A percentile compares a stretch with the other conserved stretches of the same genome.
phyloP scores from a whole-genome alignment of 768 basidiomycete genomes.

The Kwoniella newhampshirensis region DNA sequence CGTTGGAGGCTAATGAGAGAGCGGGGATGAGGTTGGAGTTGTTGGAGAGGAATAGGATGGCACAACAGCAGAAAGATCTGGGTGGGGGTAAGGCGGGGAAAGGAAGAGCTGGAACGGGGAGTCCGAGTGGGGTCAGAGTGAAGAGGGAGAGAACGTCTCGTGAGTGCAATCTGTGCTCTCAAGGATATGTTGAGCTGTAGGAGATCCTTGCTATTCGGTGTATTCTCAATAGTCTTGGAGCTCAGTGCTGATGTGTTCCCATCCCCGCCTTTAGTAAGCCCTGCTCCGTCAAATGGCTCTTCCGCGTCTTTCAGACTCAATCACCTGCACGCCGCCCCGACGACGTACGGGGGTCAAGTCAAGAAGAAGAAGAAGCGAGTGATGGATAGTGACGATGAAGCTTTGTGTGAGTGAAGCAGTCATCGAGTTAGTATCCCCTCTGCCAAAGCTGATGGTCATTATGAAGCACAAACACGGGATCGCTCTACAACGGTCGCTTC shows the following conservation, averaged over 20 bases:
- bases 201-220: background rate
- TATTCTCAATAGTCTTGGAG: conserved; percentile 1
- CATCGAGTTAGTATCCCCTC: background rate
- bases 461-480: conserved; percentile 23
- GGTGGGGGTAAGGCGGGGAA: no score
- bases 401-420: conserved; percentile 22
- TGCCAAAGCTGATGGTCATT: conserved; percentile 2
- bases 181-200: no score
- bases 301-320: conserved; percentile 22
- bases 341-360: conserved; percentile 32
- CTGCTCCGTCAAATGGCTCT: conserved; percentile 34
- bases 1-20: conserved; percentile 27
- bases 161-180: conserved; percentile 20
- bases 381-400: conserved; percentile 46
- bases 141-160: conserved; percentile 43
- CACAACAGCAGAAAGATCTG: conserved; percentile 6
- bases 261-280: conserved; percentile 30
- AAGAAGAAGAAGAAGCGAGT: conserved; percentile 46
- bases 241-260: background rate
- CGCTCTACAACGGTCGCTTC: conserved; percentile 33
- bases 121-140: conserved; percentile 33
- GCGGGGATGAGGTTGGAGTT: conserved; percentile 30
- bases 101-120: conserved; percentile 11
- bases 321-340: conserved; percentile 14
- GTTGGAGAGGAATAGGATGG: conserved; percentile 19